Base-by-base conservation (phyloP, 148 eudicot species). In the Rhododendron ferrugineum region DNA sequence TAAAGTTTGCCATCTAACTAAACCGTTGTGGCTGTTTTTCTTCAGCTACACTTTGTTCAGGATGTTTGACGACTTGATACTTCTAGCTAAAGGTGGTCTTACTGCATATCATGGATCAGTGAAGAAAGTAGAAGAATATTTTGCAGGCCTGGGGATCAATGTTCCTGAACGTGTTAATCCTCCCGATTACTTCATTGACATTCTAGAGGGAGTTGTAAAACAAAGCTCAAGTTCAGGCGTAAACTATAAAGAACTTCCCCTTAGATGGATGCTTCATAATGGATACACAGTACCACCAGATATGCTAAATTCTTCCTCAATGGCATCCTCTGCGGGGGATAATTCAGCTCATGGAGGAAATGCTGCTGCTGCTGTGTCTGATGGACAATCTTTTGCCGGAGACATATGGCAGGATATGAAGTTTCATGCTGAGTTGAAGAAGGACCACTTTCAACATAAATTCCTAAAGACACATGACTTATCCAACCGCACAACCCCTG, bases 91-190 rank as follows among this genome's bases (percentile, higher is more conserved):
- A 88, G 99, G 99, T 81, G 99, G 99, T 83, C 93, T 94, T 34
- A 86, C 93, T 26, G 95, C 89, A 82, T 96, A 96, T 89, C 97
- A 93, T 81, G 99, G 99, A 79, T 85, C 99, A 73, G 93, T 91
- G 80, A 93, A 90, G 86, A 93, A 92, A 85, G 97, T 95, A 14
- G 99, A 96, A 89, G 98, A 93, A 81, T 95, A 96, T 87, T 96
- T 96, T 85, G 85, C 93, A 49, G 90, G 93, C 82, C 88, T 96
- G 30, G 99, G 98, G 50, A 94, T 96, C 85, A 83, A 86, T 44
- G 96, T 95, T 36, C 99, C 99, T 11, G 99, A 96, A 7, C 96
- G 99, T 73, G 92, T 95, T 68, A 96, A 95, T 85, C 99, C 99
- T 84, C 99, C 99, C 0, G 98, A 96, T 82, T 90, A 95, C 90